Base-by-base conservation (phyloP, 495 filamentous ascomycete species). In the Penicillium arizonense region DNA sequence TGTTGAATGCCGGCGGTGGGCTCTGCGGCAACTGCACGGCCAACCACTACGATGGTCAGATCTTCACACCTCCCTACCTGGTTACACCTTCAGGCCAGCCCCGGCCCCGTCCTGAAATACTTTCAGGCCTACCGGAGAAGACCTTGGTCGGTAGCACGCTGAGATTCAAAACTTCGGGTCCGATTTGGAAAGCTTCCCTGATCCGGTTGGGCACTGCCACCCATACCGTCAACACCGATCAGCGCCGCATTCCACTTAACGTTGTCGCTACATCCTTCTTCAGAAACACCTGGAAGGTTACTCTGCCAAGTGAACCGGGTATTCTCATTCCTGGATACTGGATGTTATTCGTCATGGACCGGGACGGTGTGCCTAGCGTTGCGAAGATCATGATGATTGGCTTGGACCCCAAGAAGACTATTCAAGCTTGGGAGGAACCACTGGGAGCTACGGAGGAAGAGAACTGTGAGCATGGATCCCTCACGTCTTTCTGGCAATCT, bases 191-290 rank as follows among this genome's bases (percentile, higher is more conserved):
- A 16, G 67, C 67, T 8, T 65, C 69, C 2, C 52, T 84, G 5
- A 52, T 85, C 18, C 65, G 82, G 20, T 63, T 74, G 20, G 73
- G 79, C 20, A 71, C 69, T 2, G 64, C 66, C 7, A 82, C 82
- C 11, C 82, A 86, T 50, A 77, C 79, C 2, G 74, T 86, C 39
- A 78, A 86, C 56, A 84, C 79, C 1, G 82, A 83, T 53, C 82
- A 85, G 62, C 66, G 82, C 9, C 75, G 81, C 3, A 68, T 85
- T 38, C 65, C 71, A 2, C 65, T 82, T 1, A 56, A 53, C 7
- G 23, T 44, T 11, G 2, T 0, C 6, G 10, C 14, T 1, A 26
- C 33, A 21, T 33, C 36, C 18, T n/a, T 23, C 24, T n/a, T 24
- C 16, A 0, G 33, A 0, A 14, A 3, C 2, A 21, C 0, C 18